Conservation (phyloP, 768 basidiomycete species). For the Lentinus brumalis region DNA sequence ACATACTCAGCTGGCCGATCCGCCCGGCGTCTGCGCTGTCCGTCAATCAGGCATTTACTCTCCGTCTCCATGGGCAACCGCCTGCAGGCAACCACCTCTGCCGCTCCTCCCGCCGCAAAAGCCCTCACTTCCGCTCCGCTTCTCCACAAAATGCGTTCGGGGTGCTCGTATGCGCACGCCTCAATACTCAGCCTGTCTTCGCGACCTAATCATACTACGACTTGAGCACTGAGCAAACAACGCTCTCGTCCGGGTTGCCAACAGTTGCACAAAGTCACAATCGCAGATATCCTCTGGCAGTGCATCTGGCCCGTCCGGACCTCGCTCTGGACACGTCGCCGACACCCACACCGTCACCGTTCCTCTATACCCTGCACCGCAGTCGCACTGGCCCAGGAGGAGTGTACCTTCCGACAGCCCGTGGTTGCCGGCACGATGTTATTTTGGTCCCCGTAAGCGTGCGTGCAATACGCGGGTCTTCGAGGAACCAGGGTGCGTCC, state of each 20-base stretch:
- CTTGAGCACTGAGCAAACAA: too few relatives aligned
- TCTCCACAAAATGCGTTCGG: background rate
- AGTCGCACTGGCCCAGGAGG: background rate
- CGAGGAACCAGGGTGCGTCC: background rate
- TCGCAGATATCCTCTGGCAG: background rate
- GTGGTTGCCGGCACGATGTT: background rate
- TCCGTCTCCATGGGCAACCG: background rate
- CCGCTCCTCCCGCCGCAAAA: background rate
- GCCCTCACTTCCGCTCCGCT: background rate
- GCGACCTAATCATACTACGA: too few relatives aligned
- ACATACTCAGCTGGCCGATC: background rate
- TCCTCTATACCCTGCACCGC: background rate
- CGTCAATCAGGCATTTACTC: conserved; percentile 1
- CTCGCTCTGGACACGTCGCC: background rate
- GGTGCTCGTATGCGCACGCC: background rate
- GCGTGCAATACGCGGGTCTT: background rate
- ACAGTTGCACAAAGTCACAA: background rate
- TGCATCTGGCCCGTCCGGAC: background rate
- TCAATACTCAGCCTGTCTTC: background rate
- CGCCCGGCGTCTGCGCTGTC: background rate
- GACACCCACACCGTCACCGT: background rate
- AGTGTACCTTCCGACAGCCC: background rate
- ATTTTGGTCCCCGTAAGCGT: too few relatives aligned
- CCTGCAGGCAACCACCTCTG: conserved; percentile 8
- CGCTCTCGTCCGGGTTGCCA: background rate